These are phyloP conservation scores for Aspergillus tamarii DNA, from an alignment of 2,329 filamentous ascomycete genomes.

Conservation along the genomic window DNA sequence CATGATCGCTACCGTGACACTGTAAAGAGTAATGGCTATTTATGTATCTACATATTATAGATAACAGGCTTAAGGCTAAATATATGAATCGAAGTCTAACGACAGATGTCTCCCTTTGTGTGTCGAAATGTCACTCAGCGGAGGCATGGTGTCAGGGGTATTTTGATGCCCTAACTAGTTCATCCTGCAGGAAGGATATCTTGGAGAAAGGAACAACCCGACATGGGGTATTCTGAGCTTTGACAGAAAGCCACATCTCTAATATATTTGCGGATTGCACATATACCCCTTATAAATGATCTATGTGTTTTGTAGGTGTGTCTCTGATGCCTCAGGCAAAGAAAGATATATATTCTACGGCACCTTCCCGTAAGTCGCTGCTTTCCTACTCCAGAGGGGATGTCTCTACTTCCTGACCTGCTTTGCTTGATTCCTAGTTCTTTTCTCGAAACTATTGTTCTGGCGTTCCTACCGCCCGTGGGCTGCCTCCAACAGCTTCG, in stretches of 20 bases:
- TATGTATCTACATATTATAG: not conserved
- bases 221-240: not conserved
- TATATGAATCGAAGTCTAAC: not conserved
- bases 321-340: not conserved
- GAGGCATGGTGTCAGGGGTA: not conserved
- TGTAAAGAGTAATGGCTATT: too few species aligned
- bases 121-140: not conserved
- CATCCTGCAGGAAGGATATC: not conserved
- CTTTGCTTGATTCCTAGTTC: not conserved
- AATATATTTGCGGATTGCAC: not conserved
- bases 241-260: not conserved
- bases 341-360: too few species aligned
- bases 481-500: not conserved
- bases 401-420: not conserved
- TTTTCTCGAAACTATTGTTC: not conserved
- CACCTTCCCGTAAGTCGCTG: too few species aligned
- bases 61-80: not conserved
- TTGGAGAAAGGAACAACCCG: not conserved
- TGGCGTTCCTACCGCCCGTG: not conserved
- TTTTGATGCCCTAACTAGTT: not conserved
- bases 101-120: not conserved
- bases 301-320: not conserved
- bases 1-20: not conserved
- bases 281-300: not conserved
- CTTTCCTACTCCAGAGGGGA: too few species aligned